Conservation (phyloP, 2,329 filamentous ascomycete genomes). For the Fusarium chlamydosporum region DNA sequence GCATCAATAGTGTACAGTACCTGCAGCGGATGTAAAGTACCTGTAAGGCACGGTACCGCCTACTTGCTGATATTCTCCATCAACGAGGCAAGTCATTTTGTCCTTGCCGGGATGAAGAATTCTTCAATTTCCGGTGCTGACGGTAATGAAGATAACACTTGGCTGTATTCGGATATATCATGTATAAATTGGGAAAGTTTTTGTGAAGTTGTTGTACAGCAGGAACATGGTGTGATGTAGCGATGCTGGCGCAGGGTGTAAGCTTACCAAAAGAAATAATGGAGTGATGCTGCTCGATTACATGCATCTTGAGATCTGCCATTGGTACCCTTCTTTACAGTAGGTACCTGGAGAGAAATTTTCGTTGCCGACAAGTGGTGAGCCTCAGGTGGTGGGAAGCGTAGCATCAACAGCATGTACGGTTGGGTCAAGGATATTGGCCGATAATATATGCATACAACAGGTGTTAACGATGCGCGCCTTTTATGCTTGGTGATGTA, state of each 20-base stretch:
- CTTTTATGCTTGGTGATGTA: conserved; percentile 9
- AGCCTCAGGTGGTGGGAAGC: neutral
- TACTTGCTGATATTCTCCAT: conserved; percentile 7
- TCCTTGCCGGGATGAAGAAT: conserved; percentile 6
- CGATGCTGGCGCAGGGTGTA: conserved; percentile 4
- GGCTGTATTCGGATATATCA: conserved; percentile 13
- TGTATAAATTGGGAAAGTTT: conserved; percentile 2
- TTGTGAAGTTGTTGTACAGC: conserved; percentile 10
- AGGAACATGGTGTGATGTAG: conserved; percentile 30
- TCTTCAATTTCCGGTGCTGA: conserved; percentile 3
- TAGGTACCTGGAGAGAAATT: conserved; percentile 5
- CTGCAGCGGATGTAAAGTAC: conserved; percentile 23
- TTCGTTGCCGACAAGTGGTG: conserved; percentile 11
- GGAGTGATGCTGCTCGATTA: conserved; percentile 18
- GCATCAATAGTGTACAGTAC: conserved; percentile 19
- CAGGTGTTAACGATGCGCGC: conserved; percentile 10
- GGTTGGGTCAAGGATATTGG: conserved; percentile 15
- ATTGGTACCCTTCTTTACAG: conserved; percentile 6
- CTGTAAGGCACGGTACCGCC: conserved; percentile 19
- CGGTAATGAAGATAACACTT: conserved; percentile 6
- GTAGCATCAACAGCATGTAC: conserved; percentile 20
- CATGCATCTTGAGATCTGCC: conserved; percentile 27
- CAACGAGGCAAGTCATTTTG: conserved; percentile 4
- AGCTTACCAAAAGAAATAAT: conserved; percentile 22
- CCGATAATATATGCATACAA: conserved; percentile 12